Percentiles rank a stretch among this genome's conserved stretches.
Evolutionary conservation across 2,329 filamentous ascomycete genomes (phyloP).

Genomic region (Xylariales sp.): DNA sequence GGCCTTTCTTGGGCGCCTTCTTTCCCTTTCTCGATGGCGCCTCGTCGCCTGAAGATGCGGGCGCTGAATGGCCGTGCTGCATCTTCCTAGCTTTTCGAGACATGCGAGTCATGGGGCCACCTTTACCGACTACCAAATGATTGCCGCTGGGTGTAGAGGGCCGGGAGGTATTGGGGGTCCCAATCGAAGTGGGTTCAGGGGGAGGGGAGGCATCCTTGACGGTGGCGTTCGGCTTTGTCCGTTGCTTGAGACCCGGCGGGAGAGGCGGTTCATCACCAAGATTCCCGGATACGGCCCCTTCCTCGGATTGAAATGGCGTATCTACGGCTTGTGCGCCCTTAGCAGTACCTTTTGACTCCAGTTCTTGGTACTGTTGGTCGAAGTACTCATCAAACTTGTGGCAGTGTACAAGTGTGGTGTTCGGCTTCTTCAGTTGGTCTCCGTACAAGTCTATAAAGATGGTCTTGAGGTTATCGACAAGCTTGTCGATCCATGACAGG

Average conservation of each 20-base stretch:
- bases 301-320: conserved; percentile 49
- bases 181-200: conserved; percentile 75
- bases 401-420: conserved; percentile 83
- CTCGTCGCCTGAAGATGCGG: conserved; percentile 87
- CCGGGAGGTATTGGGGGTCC: conserved; percentile 80
- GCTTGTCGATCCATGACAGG: conserved; percentile 95
- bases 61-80: conserved; percentile 73
- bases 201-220: conserved; percentile 59
- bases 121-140: conserved; percentile 78
- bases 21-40: conserved; percentile 69
- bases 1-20: conserved; percentile 80
- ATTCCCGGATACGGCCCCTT: conserved; percentile 52
- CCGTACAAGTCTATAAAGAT: conserved; percentile 93
- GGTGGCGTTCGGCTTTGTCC: conserved; percentile 53
- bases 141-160: conserved; percentile 76
- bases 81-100: conserved; percentile 82
- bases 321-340: conserved; percentile 44
- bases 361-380: conserved; percentile 87
- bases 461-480: conserved; percentile 93
- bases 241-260: conserved; percentile 56
- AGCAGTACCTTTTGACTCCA: conserved; percentile 68
- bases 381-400: conserved; percentile 90
- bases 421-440: conserved; percentile 83
- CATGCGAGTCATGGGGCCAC: conserved; percentile 78
- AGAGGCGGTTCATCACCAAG: conserved; percentile 54